Base-by-base conservation (phyloP, 176 grass and related monocot genomes). In the Carex littledalei region DNA sequence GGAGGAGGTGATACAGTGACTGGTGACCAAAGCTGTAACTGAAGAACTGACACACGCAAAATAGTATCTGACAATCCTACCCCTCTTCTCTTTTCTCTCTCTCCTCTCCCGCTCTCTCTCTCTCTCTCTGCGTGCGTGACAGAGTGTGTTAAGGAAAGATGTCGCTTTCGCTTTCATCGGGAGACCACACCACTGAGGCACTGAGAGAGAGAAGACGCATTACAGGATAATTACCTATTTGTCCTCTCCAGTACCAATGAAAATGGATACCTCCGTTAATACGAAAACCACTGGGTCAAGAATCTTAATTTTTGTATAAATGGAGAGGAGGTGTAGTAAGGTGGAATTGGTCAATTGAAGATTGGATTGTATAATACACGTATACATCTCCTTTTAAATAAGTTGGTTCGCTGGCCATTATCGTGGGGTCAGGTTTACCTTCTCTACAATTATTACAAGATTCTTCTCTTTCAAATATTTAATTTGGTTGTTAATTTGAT, bases 21-120 rank as follows among this genome's bases (percentile, higher is more conserved):
- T 81, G 56, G 41, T 11, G 63, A 83, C 31, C 59, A 82, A 65
- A 65, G 57, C 59, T 54, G 49, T 68, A 54, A 83, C 61, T 24
- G 61, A 83, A 67, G 43, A 68, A 83, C 81, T 83, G 81, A 83
- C 63, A 83, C 37, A 83, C 81, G 81, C 81, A 83, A 83, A 66
- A 21, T 47, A 83, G 81, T 55, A 55, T 83, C 58, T 83, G 81
- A 83, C 81, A 83, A 63, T 83, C 15, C 10, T 49, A 22, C 55
- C 57, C 59, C 34, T 16, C 13, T 13, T 65, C 80, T 3, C 79
- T 82, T 63, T 47, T 63, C 78, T 82, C 58, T 60, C 56, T 80
- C 55, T 80, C 50, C 31, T 39, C 6, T 65, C 39, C 47, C 18
- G 3, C 35, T 64, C 34, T 12, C 35, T 41, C 39, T 52, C 13